A percentile compares a stretch with the other conserved stretches of the same genome.
Evolutionary conservation across 169 alveolate genomes (phyloP).

Genomic region (Amoebophrya sp.): DNA sequence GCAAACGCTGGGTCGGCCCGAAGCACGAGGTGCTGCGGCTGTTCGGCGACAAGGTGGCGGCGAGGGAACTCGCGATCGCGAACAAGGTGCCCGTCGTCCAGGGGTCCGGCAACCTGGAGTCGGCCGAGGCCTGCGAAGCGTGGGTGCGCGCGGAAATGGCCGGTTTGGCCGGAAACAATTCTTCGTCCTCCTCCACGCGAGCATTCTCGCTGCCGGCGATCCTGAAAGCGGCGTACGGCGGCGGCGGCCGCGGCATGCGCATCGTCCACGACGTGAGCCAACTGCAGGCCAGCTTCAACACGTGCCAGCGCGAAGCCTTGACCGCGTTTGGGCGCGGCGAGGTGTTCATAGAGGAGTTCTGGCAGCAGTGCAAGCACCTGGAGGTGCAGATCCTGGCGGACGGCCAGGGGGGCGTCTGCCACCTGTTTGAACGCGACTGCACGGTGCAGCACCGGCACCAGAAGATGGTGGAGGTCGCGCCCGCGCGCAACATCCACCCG

Average conservation of each 20-base stretch:
- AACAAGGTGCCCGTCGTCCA: conserved; percentile 62
- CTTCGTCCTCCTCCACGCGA: too few relatives aligned
- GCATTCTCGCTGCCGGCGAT: conserved; percentile 57
- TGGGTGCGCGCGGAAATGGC: conserved; percentile 35
- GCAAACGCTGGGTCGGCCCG: conserved; percentile 55
- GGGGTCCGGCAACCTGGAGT: conserved; percentile 51
- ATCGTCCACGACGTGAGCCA: conserved; percentile 42
- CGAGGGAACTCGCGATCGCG: conserved; percentile 48
- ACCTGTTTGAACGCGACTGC: conserved; percentile 78
- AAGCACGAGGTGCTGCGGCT: conserved; percentile 48
- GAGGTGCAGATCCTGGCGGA: conserved; percentile 81
- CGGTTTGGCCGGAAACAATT: too few relatives aligned
- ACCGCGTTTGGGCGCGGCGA: conserved; percentile 53
- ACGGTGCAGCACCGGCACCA: conserved; percentile 81
- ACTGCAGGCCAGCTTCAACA: conserved; percentile 41
- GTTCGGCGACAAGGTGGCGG: conserved; percentile 65
- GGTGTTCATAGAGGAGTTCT: conserved; percentile 52
- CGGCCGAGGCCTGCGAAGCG: conserved; percentile 31
- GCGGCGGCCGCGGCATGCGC: conserved; percentile 77
- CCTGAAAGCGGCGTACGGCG: conserved; percentile 65
- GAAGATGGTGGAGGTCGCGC: conserved; percentile 65
- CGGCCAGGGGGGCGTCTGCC: conserved; percentile 62
- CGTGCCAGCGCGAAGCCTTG: conserved; percentile 53
- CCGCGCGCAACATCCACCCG: conserved; percentile 19
- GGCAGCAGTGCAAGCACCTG: conserved; percentile 54